A percentile compares a stretch with the other conserved stretches of the same genome.
These are phyloP conservation scores for Oidiodendron maius DNA, from an alignment of 495 filamentous ascomycete species.

Conservation along the genomic window DNA sequence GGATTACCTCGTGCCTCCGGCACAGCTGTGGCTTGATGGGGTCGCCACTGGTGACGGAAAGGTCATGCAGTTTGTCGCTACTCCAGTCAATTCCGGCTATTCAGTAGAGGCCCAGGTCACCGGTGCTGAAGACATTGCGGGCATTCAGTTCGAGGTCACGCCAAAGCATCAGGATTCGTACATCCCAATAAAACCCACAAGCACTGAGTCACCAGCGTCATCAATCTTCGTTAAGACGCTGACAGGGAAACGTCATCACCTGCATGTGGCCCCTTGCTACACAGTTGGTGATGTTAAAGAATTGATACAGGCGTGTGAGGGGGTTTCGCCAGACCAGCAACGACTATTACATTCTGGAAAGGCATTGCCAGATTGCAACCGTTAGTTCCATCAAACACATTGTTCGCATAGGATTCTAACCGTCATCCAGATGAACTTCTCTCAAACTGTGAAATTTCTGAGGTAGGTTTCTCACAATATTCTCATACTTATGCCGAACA, in stretches of 20 bases:
- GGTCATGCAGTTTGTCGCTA: constrained; percentile 40
- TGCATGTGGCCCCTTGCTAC: not conserved
- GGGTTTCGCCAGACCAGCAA: not conserved
- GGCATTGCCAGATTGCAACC: too few species aligned
- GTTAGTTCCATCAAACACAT: too few species aligned
- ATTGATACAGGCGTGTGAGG: constrained; percentile 16
- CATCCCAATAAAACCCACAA: not conserved
- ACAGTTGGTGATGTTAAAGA: constrained; percentile 26
- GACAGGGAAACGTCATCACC: constrained; percentile 19
- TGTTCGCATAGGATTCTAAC: not conserved
- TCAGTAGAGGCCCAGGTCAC: constrained; percentile 44
- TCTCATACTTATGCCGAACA: not conserved
- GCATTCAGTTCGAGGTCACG: constrained; percentile 42
- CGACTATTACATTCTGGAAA: constrained; percentile 12
- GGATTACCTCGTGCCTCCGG: constrained; percentile 41
- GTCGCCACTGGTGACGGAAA: constrained; percentile 26
- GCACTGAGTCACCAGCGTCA: not conserved
- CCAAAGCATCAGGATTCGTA: constrained; percentile 16
- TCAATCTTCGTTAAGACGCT: constrained; percentile 21
- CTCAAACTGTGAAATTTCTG: not conserved
- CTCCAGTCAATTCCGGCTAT: constrained; percentile 37
- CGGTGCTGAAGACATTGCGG: constrained; percentile 33
- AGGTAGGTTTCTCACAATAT: not conserved
- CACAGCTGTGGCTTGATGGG: constrained; percentile 44
- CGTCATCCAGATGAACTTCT: not conserved